Evolutionary conservation across 495 filamentous ascomycete species (phyloP).

Genomic region (Penicillium verhagenii): DNA sequence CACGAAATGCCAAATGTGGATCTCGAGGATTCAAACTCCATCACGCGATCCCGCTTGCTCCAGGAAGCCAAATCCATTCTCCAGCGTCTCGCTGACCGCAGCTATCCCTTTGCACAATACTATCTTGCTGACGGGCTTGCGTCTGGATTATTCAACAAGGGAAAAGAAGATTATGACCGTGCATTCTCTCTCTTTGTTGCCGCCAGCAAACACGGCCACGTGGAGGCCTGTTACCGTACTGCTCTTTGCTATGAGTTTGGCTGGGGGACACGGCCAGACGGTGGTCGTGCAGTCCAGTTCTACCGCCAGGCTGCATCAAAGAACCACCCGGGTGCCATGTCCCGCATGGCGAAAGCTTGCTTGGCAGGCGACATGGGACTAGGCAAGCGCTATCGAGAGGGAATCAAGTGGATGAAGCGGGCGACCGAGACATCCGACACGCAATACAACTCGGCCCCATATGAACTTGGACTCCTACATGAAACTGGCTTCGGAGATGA

Average conservation of each 20-base stretch:
- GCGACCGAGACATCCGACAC: slow-evolving; percentile 83
- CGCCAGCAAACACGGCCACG: slow-evolving; percentile 95
- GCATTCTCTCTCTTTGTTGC: slow-evolving; percentile 90
- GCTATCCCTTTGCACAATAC: slow-evolving; percentile 96
- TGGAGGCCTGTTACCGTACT: slow-evolving; percentile 91
- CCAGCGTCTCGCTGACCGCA: slow-evolving; percentile 77
- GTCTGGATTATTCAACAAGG: slow-evolving; percentile 91
- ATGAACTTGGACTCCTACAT: slow-evolving; percentile 84
- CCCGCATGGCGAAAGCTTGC: slow-evolving; percentile 86
- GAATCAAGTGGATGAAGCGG: slow-evolving; percentile 94
- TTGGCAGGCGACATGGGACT: slow-evolving; percentile 83
- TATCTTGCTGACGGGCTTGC: slow-evolving; percentile 93
- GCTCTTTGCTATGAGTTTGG: slow-evolving; percentile 97
- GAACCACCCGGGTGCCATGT: slow-evolving; percentile 92
- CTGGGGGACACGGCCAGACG: slow-evolving; percentile 89
- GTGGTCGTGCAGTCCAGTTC: slow-evolving; percentile 88
- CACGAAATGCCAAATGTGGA: slow-evolving; percentile 56
- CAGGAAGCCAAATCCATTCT: slow-evolving; percentile 88
- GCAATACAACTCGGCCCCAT: slow-evolving; percentile 91
- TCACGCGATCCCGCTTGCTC: slow-evolving; percentile 63
- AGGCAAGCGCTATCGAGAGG: slow-evolving; percentile 82
- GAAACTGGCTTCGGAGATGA: slow-evolving; percentile 89
- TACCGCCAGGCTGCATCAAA: slow-evolving; percentile 87
- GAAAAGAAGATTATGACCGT: slow-evolving; percentile 82
- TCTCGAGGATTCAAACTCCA: slow-evolving; percentile 44